A percentile compares a stretch with the other conserved stretches of the same genome.
phyloP scores from a whole-genome alignment of 176 grass and related monocot genomes.

The Ananas comosus region DNA sequence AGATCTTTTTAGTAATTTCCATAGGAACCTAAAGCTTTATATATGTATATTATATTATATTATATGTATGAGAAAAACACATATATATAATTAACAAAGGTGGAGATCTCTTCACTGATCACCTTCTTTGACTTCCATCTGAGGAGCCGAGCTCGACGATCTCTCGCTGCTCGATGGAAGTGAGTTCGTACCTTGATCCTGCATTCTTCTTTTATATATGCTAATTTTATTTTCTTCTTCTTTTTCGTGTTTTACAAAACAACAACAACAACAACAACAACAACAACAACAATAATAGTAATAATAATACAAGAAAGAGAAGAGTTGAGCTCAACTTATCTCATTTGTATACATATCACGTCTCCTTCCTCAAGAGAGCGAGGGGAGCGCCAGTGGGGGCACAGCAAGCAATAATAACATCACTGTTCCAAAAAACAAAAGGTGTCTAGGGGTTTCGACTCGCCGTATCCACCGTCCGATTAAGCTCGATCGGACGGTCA shows the following conservation, averaged over 20 bases:
- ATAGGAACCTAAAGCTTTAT: too few species aligned
- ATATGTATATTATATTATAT: too few species aligned
- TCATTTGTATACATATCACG: too few species aligned
- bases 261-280: too few species aligned
- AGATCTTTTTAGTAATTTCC: too few species aligned
- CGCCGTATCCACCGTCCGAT: slow-evolving; percentile 5
- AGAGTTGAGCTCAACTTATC: background rate
- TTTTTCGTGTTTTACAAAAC: too few species aligned
- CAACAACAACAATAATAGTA: too few species aligned
- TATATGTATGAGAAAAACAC: too few species aligned
- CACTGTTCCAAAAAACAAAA: too few species aligned
- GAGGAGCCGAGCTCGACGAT: slow-evolving; percentile 80
- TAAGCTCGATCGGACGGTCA: background rate
- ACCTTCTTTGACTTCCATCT: slow-evolving; percentile 76
- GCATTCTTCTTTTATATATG: slow-evolving; percentile 24
- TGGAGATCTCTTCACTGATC: background rate
- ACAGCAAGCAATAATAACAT: too few species aligned
- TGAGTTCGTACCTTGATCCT: slow-evolving; percentile 68
- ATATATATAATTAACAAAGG: background rate
- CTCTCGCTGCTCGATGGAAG: slow-evolving; percentile 88
- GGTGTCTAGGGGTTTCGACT: slow-evolving; percentile 28
- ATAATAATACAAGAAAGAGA: background rate
- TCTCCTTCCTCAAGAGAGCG: too few species aligned
- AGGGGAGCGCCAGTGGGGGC: too few species aligned
- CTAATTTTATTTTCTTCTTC: slow-evolving; percentile 14